Base-by-base conservation (phyloP, 495 filamentous ascomycete species). In the Aspergillus carlsbadensis region DNA sequence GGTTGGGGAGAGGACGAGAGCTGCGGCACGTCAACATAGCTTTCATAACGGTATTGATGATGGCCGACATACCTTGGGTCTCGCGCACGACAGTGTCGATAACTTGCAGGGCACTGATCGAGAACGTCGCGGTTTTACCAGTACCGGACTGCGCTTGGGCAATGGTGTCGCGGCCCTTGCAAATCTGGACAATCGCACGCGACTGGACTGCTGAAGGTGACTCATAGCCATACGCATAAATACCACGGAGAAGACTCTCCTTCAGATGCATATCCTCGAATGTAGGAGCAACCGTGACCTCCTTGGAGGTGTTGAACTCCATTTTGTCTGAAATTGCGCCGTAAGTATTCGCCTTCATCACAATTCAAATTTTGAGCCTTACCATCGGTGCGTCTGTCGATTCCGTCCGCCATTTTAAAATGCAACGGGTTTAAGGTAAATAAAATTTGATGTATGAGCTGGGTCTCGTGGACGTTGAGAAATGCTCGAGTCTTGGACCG, bases 131-230 rank as follows among this genome's bases (percentile, higher is more conserved):
- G 20, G 94, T 99, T 80, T 99, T 99, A 78, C 94, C 94, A 49
- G 94, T 99, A 77, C 94, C 94, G 49, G 92, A 96, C 80, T 99
- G 94, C n/a, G 94, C 94, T 72, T 99, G 94, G 33, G 94, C 94
- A 71, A 99, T 99, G 48, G 91, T 96, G 70, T 99, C 94, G 71
- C 92, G 91, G 58, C 93, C 94, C 78, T 96, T 98, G 84, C 92
- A 97, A 67, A 98, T 92, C 73, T 97, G 93, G 60, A 98, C 92
- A 67, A 98, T 98, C 56, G 95, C 94, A 65, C 94, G 88, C 41
- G 91, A 96, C 75, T 98, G 94, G 15, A 98, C 92, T 5, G 94
- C 94, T 5, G 94, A 98, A 1, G 94, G 94, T 0, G 91, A 96
- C 68, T 98, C 94, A 71, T 96, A 98, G 46, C 94, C 94, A 63